phyloP scores from a whole-genome alignment of 306 rosid genomes.

The Potentilla sterilis region DNA sequence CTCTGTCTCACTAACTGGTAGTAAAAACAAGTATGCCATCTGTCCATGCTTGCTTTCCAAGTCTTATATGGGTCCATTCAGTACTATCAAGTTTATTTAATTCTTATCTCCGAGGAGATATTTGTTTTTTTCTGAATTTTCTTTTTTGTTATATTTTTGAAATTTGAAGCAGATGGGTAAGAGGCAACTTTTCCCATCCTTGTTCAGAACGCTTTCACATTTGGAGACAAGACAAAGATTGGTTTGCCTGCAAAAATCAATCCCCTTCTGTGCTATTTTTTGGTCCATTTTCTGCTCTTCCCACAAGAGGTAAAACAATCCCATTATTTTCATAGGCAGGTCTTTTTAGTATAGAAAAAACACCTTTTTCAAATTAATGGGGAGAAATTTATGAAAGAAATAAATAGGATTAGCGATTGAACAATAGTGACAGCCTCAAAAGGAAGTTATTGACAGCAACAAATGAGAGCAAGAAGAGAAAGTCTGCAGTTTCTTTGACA shows the following conservation, averaged over 20 bases:
- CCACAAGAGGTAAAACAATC: not conserved
- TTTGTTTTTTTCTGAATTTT: not conserved
- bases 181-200: not conserved
- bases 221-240: not conserved
- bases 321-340: not conserved
- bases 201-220: not conserved
- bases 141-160: not conserved
- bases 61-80: not conserved
- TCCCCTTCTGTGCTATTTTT: not conserved
- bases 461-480: not conserved
- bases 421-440: not conserved
- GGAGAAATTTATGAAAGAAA: not conserved
- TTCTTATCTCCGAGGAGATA: not conserved
- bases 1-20: not conserved
- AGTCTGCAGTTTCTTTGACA: not conserved
- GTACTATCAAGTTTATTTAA: not conserved
- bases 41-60: not conserved
- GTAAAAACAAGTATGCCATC: not conserved
- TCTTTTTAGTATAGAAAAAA: not conserved
- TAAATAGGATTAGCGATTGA: not conserved
- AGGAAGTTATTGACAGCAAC: not conserved
- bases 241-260: not conserved
- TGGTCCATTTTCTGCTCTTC: not conserved
- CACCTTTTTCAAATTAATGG: not conserved
- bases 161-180: not conserved